phyloP scores from a whole-genome alignment of 495 filamentous ascomycete genomes.

The Talaromyces adpressus region DNA sequence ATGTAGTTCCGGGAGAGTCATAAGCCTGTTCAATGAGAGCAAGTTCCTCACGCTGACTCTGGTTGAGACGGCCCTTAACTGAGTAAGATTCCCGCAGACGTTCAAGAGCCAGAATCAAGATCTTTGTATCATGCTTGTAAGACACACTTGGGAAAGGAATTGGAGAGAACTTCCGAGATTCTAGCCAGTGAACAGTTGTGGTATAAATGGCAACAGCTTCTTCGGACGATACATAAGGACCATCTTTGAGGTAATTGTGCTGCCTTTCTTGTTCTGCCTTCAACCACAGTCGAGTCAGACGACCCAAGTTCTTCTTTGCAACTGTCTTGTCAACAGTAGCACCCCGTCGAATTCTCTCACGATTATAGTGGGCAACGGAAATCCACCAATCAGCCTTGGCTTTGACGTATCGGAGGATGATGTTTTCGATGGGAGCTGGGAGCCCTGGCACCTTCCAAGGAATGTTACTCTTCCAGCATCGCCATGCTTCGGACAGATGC shows the following conservation, averaged over 20 bases:
- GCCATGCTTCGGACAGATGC: slow-evolving; percentile 95
- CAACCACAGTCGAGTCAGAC: slow-evolving; percentile 91
- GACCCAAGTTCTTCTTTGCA: slow-evolving; percentile 97
- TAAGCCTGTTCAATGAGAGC: slow-evolving; percentile 98
- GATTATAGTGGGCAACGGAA: slow-evolving; percentile 96
- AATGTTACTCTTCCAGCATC: slow-evolving; percentile 99
- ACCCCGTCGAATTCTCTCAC: slow-evolving; percentile 90
- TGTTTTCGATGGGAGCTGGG: slow-evolving; percentile 95
- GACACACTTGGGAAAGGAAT: slow-evolving; percentile 99
- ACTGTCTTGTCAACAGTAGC: slow-evolving; percentile 99
- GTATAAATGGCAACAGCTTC: slow-evolving; percentile 99
- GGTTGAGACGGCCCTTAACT: slow-evolving; percentile 94
- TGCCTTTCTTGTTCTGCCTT: slow-evolving; percentile 98
- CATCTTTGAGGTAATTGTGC: slow-evolving; percentile 99
- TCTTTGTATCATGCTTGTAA: slow-evolving; percentile 99
- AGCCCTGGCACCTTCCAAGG: slow-evolving; percentile 98
- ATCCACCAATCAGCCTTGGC: slow-evolving; percentile 99
- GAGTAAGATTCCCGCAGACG: slow-evolving; percentile 93
- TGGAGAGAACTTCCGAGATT: slow-evolving; percentile 95
- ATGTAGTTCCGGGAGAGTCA: slow-evolving; percentile 91
- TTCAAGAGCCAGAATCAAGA: slow-evolving; percentile 93
- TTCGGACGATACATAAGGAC: slow-evolving; percentile 96
- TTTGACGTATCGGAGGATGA: slow-evolving; percentile 97
- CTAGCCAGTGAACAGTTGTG: slow-evolving; percentile 97
- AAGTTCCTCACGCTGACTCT: slow-evolving; percentile 95